phyloP scores from a whole-genome alignment of 768 basidiomycete genomes.

The Lentinula lateritia region DNA sequence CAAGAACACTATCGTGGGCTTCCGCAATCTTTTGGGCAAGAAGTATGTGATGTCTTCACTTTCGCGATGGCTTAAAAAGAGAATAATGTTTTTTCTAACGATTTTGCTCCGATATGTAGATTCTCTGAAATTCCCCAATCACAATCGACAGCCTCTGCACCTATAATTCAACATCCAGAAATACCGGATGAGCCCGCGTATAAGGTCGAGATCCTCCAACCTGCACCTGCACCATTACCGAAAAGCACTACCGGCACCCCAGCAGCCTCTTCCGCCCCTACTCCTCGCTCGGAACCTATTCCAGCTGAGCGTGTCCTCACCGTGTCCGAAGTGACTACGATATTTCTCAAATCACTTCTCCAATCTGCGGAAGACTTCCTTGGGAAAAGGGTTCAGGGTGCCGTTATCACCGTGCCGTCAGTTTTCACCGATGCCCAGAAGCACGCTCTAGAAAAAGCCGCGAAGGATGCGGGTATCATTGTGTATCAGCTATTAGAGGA shows the following conservation, averaged over 20 bases:
- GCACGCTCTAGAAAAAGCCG: slow-evolving; percentile 67
- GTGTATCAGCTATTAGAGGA: slow-evolving; percentile 89
- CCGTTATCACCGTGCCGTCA: slow-evolving; percentile 79
- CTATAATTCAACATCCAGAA: slow-evolving; percentile 73
- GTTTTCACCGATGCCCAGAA: slow-evolving; percentile 69
- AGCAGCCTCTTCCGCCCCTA: slow-evolving; percentile 60
- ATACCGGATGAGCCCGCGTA: slow-evolving; percentile 72
- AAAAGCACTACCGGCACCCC: slow-evolving; percentile 46
- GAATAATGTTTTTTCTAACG: background rate
- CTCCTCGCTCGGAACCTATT: slow-evolving; percentile 70
- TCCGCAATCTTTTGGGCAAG: slow-evolving; percentile 90
- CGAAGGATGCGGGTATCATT: slow-evolving; percentile 72
- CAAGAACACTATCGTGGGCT: slow-evolving; percentile 90
- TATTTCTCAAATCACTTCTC: slow-evolving; percentile 82
- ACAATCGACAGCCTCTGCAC: slow-evolving; percentile 50
- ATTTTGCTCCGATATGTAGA: slow-evolving; percentile 29
- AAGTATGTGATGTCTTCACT: slow-evolving; percentile 42
- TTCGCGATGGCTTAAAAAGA: background rate
- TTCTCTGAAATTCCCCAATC: slow-evolving; percentile 71
- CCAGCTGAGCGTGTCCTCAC: slow-evolving; percentile 68
- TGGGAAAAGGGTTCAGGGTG: slow-evolving; percentile 69
- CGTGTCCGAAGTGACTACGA: slow-evolving; percentile 74
- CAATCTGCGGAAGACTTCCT: slow-evolving; percentile 90
- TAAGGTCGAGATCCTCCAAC: slow-evolving; percentile 74
- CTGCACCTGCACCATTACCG: slow-evolving; percentile 66